Percentiles rank a stretch among this genome's conserved stretches.
These are phyloP conservation scores for Phialophora macrospora DNA, from an alignment of 2,329 filamentous ascomycete genomes.

Conservation along the genomic window DNA sequence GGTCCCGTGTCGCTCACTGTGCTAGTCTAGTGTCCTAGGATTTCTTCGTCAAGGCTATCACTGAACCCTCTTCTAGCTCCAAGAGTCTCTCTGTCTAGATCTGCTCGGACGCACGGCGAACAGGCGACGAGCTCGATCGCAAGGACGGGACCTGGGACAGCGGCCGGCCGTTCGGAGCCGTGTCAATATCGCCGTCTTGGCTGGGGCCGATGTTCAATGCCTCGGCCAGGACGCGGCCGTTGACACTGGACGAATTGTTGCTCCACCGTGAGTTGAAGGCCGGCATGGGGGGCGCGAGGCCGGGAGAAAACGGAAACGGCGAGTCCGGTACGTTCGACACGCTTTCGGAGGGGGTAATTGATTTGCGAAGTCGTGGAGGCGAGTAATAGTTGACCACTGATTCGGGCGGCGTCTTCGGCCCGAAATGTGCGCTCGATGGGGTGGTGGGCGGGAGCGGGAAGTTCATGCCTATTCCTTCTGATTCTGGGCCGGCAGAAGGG, in stretches of 20 bases:
- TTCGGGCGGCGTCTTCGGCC: constrained; percentile 8
- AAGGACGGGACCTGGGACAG: not conserved
- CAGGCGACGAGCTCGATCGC: not conserved
- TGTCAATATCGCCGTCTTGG: not conserved
- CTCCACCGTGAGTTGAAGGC: not conserved
- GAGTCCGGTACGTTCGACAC: constrained; percentile 32
- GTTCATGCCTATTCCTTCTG: constrained; percentile 1
- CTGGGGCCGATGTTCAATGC: not conserved
- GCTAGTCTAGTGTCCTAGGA: too few species aligned
- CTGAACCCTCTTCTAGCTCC: not conserved
- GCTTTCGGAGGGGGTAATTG: constrained; percentile 33
- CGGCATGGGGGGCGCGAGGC: not conserved
- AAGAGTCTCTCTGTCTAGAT: not conserved
- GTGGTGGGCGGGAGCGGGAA: constrained; percentile 10
- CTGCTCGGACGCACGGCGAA: not conserved
- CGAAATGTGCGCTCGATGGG: constrained; percentile 21
- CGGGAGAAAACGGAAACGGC: not conserved
- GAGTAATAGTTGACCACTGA: constrained; percentile 12
- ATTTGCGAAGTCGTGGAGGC: constrained; percentile 23
- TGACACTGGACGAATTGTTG: not conserved
- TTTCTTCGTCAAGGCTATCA: too few species aligned
- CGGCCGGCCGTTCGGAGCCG: not conserved
- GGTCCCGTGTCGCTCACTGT: too few species aligned
- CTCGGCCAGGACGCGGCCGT: not conserved
- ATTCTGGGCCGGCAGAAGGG: not conserved